Base-by-base conservation (phyloP, 2,329 filamentous ascomycete species). In the Aspergillus versicolor region DNA sequence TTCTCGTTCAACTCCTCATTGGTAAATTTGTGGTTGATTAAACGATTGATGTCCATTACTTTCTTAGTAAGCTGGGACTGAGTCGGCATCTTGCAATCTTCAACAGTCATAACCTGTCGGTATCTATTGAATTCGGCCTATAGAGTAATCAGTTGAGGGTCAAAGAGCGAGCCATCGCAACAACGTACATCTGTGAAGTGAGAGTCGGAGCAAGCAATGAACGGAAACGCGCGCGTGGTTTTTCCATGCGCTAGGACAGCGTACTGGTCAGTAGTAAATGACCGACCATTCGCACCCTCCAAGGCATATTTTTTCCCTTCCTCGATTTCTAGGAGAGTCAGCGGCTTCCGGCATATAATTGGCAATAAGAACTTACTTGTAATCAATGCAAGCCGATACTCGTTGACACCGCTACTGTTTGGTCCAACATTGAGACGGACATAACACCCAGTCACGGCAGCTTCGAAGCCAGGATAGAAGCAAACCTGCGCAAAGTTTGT, bases 401-500 rank as follows among this genome's bases (percentile, higher is more conserved):
- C 84, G 60, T 89, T 88, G 58, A 87, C 80, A 3, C 88, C 88
- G 4, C 84, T 90, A 21, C 87, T 84, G 69, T 95, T 89, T 12
- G 88, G 83, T 0, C 92, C 93, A 56, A 97, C 85, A 61, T 88
- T 90, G 63, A 97, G 86, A 51, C 94, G 90, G 38, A 88, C 88
- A 71, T 89, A 99, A 73, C 92, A 95, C 51, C 91, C 91, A 15
- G 81, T 85, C 67, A 97, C 89, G 30, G 89, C 83, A 8, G 89
- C 79, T 55, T 96, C 90, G 64, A 99, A 97, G 4, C 88, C 88
- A 11, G 94, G 94, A 65, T 92, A 93, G 78, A 96, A 96, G 81
- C 92, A 97, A 54, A 96, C 89, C 68, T 93, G 87, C 6, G 89
- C 88, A 72, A 99, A 96, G 68, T 92, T 90, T 64, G 85, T 89